Percentiles rank a stretch among this genome's conserved stretches.
These are phyloP conservation scores for Hymenoscyphus linearis DNA, from an alignment of 2,329 filamentous ascomycete species.

Conservation along the genomic window DNA sequence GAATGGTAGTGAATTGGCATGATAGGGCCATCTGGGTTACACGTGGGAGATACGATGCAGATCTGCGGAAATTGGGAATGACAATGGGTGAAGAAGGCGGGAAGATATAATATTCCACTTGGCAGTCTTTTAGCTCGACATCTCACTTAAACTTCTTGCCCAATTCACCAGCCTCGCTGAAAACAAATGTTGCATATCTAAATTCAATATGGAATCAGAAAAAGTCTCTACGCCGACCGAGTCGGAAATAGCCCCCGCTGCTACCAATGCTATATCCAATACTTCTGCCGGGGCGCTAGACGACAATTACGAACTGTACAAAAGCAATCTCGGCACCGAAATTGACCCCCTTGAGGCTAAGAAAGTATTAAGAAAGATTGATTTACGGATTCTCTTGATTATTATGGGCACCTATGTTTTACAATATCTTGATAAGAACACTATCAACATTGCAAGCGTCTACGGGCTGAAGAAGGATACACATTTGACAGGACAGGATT, in stretches of 20 bases:
- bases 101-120: background rate
- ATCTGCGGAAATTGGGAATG: background rate
- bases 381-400: slow-evolving; percentile 45
- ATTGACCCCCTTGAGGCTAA: slow-evolving; percentile 24
- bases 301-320: slow-evolving; percentile 34
- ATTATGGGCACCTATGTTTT: slow-evolving; percentile 52
- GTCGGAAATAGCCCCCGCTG: background rate
- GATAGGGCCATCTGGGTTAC: background rate
- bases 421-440: slow-evolving; percentile 57
- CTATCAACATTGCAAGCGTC: slow-evolving; percentile 43
- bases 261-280: background rate
- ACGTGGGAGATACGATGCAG: background rate
- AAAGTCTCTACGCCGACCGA: background rate
- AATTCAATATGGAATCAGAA: background rate
- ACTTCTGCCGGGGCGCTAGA: slow-evolving; percentile 17
- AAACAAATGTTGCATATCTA: background rate
- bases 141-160: background rate
- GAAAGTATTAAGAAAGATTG: slow-evolving; percentile 48
- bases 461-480: slow-evolving; percentile 19
- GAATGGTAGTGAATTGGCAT: background rate
- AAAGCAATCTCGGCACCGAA: slow-evolving; percentile 20
- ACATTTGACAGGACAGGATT: slow-evolving; percentile 24
- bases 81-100: background rate
- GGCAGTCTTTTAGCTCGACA: background rate
- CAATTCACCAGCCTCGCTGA: background rate